Evolutionary conservation across 345 rosid species (phyloP), one percentile per base, ranked within the genome.

Genomic region (Lagerstroemia speciosa): DNA sequence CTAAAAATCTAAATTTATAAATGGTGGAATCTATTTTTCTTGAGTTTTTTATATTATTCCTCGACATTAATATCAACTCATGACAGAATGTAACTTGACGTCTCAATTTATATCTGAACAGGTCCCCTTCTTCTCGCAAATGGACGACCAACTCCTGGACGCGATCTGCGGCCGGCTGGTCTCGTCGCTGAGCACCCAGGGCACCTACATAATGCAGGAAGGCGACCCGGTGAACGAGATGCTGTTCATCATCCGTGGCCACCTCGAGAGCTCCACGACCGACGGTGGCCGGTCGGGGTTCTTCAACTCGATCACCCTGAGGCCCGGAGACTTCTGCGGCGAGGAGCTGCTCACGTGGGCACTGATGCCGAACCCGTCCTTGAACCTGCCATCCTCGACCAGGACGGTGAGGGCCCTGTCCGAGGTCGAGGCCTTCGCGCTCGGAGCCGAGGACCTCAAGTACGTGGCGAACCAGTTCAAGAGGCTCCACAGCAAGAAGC

Each of bases 311-410:
- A 94, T 93, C 69, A 88, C 83, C 24, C 88, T 91, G 27, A 81
- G 91, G 62, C 93, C 97, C 0, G 95, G 97, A 0, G 97, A 94
- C 76, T 94, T 94, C 83, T 89, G 93, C 0, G 99, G 96, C 0
- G 99, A 94, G 78, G 97, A 94, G 65, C 80, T 89, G 71, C 88
- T 94, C 22, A 89, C 96, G 36, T 94, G 99, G 99, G 93, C 99
- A 26, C 73, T 94, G 68, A 84, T 88, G 89, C 99, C 99, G 16
- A 83, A 71, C 78, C 80, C 96, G 6, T 82, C 77, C 22, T 76
- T 72, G 11, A 85, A 82, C 76, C 73, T 88, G 40, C 97, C 97
- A 0, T 76, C 88, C 62, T 93, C 98, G 40, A 89, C 98, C 0
- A 75, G 96, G 67, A 87, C 92, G 0, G 91, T 89, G 0, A 75